Base-by-base conservation (phyloP, 495 filamentous ascomycete species). In the Chaetomidium leptoderma region DNA sequence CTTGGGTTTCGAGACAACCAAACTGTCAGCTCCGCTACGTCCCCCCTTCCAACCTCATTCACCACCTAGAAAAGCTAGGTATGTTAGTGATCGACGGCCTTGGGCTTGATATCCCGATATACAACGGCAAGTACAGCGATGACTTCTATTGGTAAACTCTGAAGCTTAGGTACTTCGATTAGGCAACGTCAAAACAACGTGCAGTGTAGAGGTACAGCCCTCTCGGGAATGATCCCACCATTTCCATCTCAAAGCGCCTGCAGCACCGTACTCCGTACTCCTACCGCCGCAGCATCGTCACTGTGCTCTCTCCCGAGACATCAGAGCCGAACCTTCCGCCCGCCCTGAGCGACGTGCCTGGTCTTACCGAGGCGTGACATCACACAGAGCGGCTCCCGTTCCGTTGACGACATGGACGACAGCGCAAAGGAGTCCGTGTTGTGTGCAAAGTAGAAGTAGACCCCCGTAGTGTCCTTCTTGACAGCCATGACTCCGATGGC, bases 371-470 rank as follows among this genome's bases (percentile, higher is more conserved):
- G 62, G 30, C 93, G 83, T 37, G 90, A 95, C 95, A 97, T 97
- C 27, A 90, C 84, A 50, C 84, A 90, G 40, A 79, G 70, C 1
- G 93, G 89, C 46, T 80, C 80, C 29, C 67, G 73, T 57, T 93
- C 89, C 48, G 82, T 78, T 26, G 85, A 87, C 39, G 85, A 81
- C 90, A 97, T 93, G n/a, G 87, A 91, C 1, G 88, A 86, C 13
- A 96, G 69, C 21, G 90, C 90, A 66, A 97, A 96, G 0, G 90
- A 93, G 63, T 95, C 90, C 3, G 91, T 96, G 66, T 95, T 97
- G 71, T 97, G 91, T 1, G 84, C 90, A 68, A 92, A 97, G 69
- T 90, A 91, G 17, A 97, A 75, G 59, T 81, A 88, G 30, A 87
- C 78, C 2, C 89, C 90, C 26, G 80, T 74, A 4, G 73, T 69